These are phyloP conservation scores for Orychophragmus violaceus DNA, from an alignment of 345 rosid species.

Conservation along the genomic window DNA sequence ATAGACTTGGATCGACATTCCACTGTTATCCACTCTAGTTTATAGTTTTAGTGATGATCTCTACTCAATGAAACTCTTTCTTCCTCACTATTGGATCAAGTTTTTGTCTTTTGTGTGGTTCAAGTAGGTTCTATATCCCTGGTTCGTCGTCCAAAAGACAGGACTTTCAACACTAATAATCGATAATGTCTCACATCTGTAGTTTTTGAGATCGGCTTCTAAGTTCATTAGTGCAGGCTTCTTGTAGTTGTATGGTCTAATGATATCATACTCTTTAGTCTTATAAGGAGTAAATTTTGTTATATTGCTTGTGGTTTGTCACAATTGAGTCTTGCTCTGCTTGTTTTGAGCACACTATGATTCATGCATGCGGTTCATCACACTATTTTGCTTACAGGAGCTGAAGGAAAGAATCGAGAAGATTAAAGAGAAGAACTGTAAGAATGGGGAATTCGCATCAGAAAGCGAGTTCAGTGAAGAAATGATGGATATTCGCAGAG, in stretches of 20 bases:
- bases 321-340: not conserved
- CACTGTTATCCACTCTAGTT: not conserved
- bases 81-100: not conserved
- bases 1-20: not conserved
- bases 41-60: not conserved
- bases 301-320: not conserved
- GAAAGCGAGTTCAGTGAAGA: constrained; percentile 76
- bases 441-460: constrained; percentile 47
- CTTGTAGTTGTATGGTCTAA: not conserved
- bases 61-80: not conserved
- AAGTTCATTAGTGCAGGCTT: not conserved
- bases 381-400: constrained; percentile 43
- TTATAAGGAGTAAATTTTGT: too few species aligned
- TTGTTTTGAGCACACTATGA: not conserved
- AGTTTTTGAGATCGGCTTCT: not conserved
- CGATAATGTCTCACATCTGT: not conserved
- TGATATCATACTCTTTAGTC: not conserved
- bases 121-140: not conserved
- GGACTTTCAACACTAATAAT: not conserved
- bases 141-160: not conserved
- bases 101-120: too few species aligned
- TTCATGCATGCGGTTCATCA: not conserved
- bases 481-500: constrained; percentile 91
- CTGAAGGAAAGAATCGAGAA: constrained; percentile 70
- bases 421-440: constrained; percentile 49